Evolutionary conservation across 169 alveolate genomes (phyloP).

Genomic region (Miamiensis avidus): DNA sequence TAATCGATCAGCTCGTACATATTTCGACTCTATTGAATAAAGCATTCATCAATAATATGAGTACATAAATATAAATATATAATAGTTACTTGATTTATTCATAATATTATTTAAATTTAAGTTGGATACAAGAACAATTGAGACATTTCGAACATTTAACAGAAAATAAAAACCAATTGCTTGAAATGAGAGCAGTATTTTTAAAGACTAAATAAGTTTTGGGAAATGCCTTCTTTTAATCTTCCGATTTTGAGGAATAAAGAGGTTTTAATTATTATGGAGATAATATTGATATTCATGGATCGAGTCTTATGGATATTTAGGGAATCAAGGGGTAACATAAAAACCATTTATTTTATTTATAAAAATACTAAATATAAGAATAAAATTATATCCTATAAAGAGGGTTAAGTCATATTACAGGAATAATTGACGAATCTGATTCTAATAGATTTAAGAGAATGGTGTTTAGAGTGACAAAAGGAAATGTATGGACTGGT

Average conservation of each 20-base stretch:
- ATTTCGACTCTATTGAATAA: constrained; percentile 68
- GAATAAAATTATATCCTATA: too few species aligned
- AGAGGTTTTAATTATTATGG: too few species aligned
- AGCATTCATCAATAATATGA: constrained; percentile 50
- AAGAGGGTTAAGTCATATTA: constrained; percentile 37
- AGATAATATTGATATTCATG: constrained; percentile 2
- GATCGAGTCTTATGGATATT: constrained; percentile 5
- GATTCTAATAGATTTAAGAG: constrained; percentile 93
- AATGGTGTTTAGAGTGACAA: constrained; percentile 94
- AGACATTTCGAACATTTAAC: constrained; percentile 56
- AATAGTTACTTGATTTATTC: not conserved
- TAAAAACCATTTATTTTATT: not conserved
- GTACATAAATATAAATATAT: constrained; percentile 12
- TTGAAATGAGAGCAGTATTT: constrained; percentile 63
- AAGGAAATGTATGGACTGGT: constrained; percentile 95
- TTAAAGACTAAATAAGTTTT: constrained; percentile 28
- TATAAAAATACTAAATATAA: not conserved
- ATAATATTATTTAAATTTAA: too few species aligned
- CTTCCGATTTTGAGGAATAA: not conserved
- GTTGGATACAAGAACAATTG: constrained; percentile 35
- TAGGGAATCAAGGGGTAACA: constrained; percentile 11
- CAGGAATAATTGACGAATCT: constrained; percentile 91
- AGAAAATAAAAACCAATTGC: constrained; percentile 47
- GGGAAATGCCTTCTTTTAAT: constrained; percentile 17
- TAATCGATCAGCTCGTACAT: constrained; percentile 53